These are phyloP conservation scores for Krasilnikovozyma curviuscula DNA, from an alignment of 768 basidiomycete genomes.

Conservation along the genomic window DNA sequence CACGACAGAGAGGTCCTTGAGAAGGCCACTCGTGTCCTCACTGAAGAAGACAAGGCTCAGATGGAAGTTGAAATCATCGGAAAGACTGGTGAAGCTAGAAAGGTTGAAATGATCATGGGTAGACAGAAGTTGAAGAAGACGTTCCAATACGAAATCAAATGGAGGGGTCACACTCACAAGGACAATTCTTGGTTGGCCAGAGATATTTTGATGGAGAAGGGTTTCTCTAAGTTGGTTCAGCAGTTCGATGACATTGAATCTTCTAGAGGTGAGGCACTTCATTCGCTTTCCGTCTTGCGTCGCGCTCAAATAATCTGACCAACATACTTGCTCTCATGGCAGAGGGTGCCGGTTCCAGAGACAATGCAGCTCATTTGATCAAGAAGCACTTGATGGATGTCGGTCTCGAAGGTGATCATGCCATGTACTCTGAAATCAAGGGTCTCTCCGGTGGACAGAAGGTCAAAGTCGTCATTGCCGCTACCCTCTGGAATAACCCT, in stretches of 20 bases:
- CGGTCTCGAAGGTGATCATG: slow-evolving; percentile 90
- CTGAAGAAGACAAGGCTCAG: slow-evolving; percentile 59
- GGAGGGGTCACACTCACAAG: slow-evolving; percentile 31
- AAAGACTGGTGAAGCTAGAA: slow-evolving; percentile 72
- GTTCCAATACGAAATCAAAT: slow-evolving; percentile 64
- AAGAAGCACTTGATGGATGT: slow-evolving; percentile 88
- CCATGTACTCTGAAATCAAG: slow-evolving; percentile 90
- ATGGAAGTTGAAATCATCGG: slow-evolving; percentile 77
- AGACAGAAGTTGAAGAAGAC: slow-evolving; percentile 94
- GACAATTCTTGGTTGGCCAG: slow-evolving; percentile 84
- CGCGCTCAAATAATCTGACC: neutral
- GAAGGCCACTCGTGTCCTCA: slow-evolving; percentile 75
- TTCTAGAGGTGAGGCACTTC: slow-evolving; percentile 33
- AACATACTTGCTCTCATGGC: neutral
- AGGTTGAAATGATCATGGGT: slow-evolving; percentile 80
- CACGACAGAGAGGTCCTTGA: slow-evolving; percentile 87
- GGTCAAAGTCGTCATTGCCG: slow-evolving; percentile 63
- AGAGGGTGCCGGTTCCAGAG: slow-evolving; percentile 80
- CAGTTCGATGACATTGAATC: slow-evolving; percentile 95
- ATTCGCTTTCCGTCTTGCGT: neutral
- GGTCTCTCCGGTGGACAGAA: slow-evolving; percentile 94
- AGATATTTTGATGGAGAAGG: slow-evolving; percentile 64
- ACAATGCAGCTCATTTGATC: slow-evolving; percentile 60
- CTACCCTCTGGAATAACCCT: slow-evolving; percentile 89
- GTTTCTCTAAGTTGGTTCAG: slow-evolving; percentile 71